These are phyloP conservation scores for Eremochloa ophiuroides DNA, from an alignment of 176 grass and related monocot species.

Conservation along the genomic window DNA sequence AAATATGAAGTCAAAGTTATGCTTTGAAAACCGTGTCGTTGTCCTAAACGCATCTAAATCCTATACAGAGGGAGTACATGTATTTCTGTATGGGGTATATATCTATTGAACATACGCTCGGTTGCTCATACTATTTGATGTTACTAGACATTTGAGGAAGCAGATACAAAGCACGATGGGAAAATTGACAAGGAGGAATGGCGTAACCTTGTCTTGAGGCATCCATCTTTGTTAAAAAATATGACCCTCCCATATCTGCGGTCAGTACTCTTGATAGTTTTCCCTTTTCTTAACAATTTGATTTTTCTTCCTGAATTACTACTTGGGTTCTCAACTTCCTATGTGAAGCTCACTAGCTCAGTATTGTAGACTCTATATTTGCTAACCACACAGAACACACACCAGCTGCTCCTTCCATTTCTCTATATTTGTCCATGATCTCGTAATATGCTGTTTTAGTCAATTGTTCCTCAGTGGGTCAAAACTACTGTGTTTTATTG, in stretches of 20 bases:
- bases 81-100: constrained; percentile 14
- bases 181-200: constrained; percentile 79
- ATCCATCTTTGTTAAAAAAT: constrained; percentile 82
- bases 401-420: not conserved
- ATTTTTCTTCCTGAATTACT: not conserved
- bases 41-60: too few species aligned
- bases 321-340: not conserved
- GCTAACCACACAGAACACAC: not conserved
- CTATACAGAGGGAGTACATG: too few species aligned
- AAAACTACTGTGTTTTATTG: not conserved
- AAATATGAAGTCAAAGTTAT: too few species aligned
- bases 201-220: constrained; percentile 62
- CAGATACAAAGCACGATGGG: constrained; percentile 76
- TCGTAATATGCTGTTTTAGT: not conserved
- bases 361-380: not conserved
- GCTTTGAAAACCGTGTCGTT: too few species aligned
- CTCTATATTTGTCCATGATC: not conserved
- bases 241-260: constrained; percentile 75
- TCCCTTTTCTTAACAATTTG: not conserved
- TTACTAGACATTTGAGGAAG: constrained; percentile 68
- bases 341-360: not conserved
- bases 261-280: constrained; percentile 27
- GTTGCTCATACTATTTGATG: constrained; percentile 4
- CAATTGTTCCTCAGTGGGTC: not conserved
- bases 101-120: constrained; percentile 26